Base-by-base conservation (phyloP, 176 grass and related monocot species). In the Carex kokanica region DNA sequence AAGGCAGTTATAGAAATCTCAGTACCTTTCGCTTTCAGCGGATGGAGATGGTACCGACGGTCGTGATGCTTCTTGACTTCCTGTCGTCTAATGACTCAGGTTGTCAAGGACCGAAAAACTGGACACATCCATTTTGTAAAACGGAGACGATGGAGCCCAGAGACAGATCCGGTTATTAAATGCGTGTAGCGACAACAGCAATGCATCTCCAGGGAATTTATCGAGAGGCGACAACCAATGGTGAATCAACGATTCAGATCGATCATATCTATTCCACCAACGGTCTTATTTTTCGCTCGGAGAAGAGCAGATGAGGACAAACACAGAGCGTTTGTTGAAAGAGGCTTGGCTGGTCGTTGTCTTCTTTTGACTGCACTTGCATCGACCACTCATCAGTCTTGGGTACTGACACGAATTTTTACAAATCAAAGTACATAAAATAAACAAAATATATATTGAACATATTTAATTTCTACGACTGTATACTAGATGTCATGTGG, bases 381-480 rank as follows among this genome's bases (percentile, higher is more conserved):
- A 82, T 67, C 80, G 21, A 82, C 80, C 34, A 82, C 80, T 82
- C 80, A 82, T 82, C 80, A 82, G 80, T 82, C 80, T 66, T 82
- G 61, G 59, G 32, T 49, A 55, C 59, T 82, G 59, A 82, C 80
- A 82, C 61, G 27, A 29, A 67, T 27, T 64, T 64, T 64, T 16
- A 82, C 56, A 63, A 43, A 27, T 64, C 70, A 3, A 55, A 77
- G 49, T 77, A 77, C 73, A 71, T 29, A 77, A 55, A 77, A 53
- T 77, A 77, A 73, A 47, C 41, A 18, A 73, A 49, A 13, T 49
- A n/a, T 45, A 1, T 21, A 6, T 5, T 4, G 0, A 12, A 6
- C 57, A 60, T 18, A 0, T 2, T 29, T 43, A 2, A 67, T 45
- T 60, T 63, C 56, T 79, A 79, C 75, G 13, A 58, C 21, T 18